Evolutionary conservation across 495 filamentous ascomycete species (phyloP).

Genomic region (Poronia punctata): DNA sequence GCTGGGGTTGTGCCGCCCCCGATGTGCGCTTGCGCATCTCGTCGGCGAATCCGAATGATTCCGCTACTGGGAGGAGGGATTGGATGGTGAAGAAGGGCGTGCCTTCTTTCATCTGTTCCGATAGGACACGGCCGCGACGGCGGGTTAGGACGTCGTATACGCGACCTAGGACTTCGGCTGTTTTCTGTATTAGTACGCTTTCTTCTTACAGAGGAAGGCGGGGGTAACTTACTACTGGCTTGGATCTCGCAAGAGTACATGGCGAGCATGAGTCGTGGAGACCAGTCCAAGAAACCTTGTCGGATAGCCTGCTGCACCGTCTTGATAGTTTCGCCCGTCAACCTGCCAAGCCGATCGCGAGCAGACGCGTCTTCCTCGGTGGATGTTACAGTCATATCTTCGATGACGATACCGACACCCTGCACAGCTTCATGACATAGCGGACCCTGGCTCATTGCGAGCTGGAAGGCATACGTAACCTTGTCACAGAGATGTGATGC

Average conservation of each 20-base stretch:
- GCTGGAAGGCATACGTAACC: slow-evolving; percentile 85
- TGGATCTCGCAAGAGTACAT: slow-evolving; percentile 99
- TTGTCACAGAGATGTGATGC: slow-evolving; percentile 80
- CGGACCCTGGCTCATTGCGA: slow-evolving; percentile 82
- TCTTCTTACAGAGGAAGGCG: neutral
- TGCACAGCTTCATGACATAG: slow-evolving; percentile 92
- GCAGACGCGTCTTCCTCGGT: slow-evolving; percentile 50
- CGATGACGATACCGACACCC: slow-evolving; percentile 85
- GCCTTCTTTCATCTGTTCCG: slow-evolving; percentile 88
- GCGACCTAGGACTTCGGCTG: slow-evolving; percentile 86
- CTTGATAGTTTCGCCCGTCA: slow-evolving; percentile 88
- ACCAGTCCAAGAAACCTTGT: slow-evolving; percentile 91
- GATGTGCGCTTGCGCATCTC: slow-evolving; percentile 93
- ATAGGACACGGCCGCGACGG: slow-evolving; percentile 80
- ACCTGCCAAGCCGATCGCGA: slow-evolving; percentile 63
- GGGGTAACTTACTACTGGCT: slow-evolving; percentile 63
- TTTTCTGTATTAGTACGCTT: no score
- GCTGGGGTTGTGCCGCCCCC: slow-evolving; percentile 82
- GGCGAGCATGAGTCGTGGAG: slow-evolving; percentile 84
- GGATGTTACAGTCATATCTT: slow-evolving; percentile 59
- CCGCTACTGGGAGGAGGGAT: slow-evolving; percentile 78
- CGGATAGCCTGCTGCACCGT: slow-evolving; percentile 78
- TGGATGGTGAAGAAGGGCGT: slow-evolving; percentile 93
- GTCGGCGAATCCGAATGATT: slow-evolving; percentile 91
- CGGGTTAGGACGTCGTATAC: slow-evolving; percentile 92